Evolutionary conservation across 345 rosid species (phyloP).

Genomic region (Ceriops tagal): DNA sequence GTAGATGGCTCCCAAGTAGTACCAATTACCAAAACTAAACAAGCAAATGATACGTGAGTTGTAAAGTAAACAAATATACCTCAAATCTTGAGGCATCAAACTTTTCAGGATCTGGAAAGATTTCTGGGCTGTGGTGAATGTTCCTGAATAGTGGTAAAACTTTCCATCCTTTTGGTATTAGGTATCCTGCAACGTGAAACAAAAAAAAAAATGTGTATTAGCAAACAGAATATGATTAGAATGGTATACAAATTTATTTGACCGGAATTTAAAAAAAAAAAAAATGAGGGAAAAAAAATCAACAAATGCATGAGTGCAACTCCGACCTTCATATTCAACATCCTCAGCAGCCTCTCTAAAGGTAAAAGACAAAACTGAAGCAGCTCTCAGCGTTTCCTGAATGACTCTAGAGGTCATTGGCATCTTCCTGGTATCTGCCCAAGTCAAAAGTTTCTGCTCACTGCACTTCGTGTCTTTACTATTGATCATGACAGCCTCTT

Average conservation of each 20-base stretch:
- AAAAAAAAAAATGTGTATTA: neutral
- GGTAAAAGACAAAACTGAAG: conserved; percentile 81
- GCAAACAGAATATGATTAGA: too few species aligned
- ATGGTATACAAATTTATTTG: too few species aligned
- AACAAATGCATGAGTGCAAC: neutral
- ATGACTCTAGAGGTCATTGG: conserved; percentile 66
- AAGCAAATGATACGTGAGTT: neutral
- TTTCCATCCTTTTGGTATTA: conserved; percentile 62
- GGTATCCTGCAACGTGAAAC: conserved; percentile 26
- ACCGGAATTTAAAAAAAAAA: neutral
- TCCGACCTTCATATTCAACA: conserved; percentile 74
- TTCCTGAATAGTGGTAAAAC: conserved; percentile 52
- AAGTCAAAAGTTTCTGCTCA: conserved; percentile 39
- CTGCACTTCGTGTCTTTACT: conserved; percentile 28
- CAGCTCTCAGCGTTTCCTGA: conserved; percentile 77
- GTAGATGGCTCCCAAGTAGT: too few species aligned
- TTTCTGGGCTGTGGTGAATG: conserved; percentile 44
- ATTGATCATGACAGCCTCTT: conserved; percentile 44
- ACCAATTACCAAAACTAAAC: too few species aligned
- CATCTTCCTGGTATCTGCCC: conserved; percentile 79
- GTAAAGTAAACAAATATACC: conserved; percentile 13
- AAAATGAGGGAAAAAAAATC: neutral
- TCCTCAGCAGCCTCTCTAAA: conserved; percentile 91
- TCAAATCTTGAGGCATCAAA: conserved; percentile 54
- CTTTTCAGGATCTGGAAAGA: conserved; percentile 37